Base-by-base conservation (phyloP, 768 basidiomycete species). In the Nidularia pulvinata region DNA sequence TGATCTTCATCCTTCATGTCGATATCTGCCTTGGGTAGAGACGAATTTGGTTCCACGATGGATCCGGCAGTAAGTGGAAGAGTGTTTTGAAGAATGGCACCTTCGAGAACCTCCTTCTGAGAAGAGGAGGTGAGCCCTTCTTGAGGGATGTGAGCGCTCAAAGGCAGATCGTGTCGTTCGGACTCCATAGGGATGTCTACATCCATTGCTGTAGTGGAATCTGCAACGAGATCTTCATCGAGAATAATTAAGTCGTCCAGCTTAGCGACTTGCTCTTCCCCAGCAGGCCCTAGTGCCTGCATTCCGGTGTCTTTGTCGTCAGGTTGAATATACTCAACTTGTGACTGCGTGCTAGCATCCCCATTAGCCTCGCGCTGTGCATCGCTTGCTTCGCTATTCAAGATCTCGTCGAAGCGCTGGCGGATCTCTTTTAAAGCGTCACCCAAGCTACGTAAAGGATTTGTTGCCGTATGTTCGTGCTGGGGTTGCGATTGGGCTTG, bases 251-350 rank as follows among this genome's bases (percentile, higher is more conserved):
- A 84, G 49, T 96, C 88, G 57, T 88, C 80, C 46, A 97, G 74
- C 62, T 88, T 91, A 14, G 90, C 88, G 9, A 84, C 82, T 65
- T 95, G 85, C 59, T 96, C 93, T 43, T 92, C 86, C 7, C 81
- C 85, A 2, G 95, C 88, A 1, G 93, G 85, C 5, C 93, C 96
- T 19, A 98, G 80, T 1, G 95, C 93, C 69, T 96, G 93, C 84
- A 90, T 90, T 34, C 88, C 82, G 51, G 88, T 73, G 55, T 82
- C 84, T 32, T 72, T 76, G 47, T 89, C 86, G 37, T 86, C 86
- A 1, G 89, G 82, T 52, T 78, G 78, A 39, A 91, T 70, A 68
- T 96, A 93, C 66, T 97, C 92, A 11, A 97, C 67, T 58, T 85
- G 82, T 6, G 80, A 71, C 2, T 73, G 62, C 13, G 69, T 67